Percentiles rank a stretch among this genome's conserved stretches.
These are phyloP conservation scores for Candida freyschussii DNA, from an alignment of 1,139 yeast species.

Conservation along the genomic window DNA sequence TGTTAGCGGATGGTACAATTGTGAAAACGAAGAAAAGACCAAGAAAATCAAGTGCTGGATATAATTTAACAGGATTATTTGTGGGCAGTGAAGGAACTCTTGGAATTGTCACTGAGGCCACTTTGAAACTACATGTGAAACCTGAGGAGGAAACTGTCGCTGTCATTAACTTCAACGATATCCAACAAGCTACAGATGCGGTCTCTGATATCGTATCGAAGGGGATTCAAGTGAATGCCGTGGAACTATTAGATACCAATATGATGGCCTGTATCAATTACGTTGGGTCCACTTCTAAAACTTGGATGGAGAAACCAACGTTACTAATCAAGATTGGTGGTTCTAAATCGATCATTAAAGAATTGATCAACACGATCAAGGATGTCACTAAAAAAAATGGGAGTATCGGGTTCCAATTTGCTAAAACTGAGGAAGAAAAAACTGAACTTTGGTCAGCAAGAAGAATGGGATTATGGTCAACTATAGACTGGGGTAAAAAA, in stretches of 20 bases:
- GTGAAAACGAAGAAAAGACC: conserved; percentile 66
- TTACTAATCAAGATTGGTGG: conserved; percentile 65
- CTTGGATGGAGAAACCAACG: conserved; percentile 58
- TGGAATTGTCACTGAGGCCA: conserved; percentile 72
- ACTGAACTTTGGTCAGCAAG: conserved; percentile 64
- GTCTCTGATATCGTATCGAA: conserved; percentile 48
- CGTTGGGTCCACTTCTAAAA: conserved; percentile 36
- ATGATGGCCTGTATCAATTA: conserved; percentile 50
- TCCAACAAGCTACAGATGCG: conserved; percentile 55
- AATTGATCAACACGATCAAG: conserved; percentile 39
- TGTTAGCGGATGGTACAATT: conserved; percentile 65
- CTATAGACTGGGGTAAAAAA: conserved; percentile 53
- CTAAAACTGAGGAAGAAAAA: conserved; percentile 51
- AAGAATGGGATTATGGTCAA: conserved; percentile 63
- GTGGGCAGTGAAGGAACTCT: conserved; percentile 76
- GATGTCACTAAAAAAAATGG: conserved; percentile 37
- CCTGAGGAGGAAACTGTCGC: conserved; percentile 63
- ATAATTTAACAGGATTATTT: conserved; percentile 61
- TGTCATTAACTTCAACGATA: conserved; percentile 52
- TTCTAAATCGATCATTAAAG: conserved; percentile 39
- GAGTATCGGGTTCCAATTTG: conserved; percentile 44
- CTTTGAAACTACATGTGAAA: conserved; percentile 59
- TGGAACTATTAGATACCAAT: conserved; percentile 55
- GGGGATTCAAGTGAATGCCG: conserved; percentile 60
- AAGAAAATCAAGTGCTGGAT: conserved; percentile 74